These are phyloP conservation scores for Pugionium dolabratum DNA, from an alignment of 345 rosid species.

Conservation along the genomic window DNA sequence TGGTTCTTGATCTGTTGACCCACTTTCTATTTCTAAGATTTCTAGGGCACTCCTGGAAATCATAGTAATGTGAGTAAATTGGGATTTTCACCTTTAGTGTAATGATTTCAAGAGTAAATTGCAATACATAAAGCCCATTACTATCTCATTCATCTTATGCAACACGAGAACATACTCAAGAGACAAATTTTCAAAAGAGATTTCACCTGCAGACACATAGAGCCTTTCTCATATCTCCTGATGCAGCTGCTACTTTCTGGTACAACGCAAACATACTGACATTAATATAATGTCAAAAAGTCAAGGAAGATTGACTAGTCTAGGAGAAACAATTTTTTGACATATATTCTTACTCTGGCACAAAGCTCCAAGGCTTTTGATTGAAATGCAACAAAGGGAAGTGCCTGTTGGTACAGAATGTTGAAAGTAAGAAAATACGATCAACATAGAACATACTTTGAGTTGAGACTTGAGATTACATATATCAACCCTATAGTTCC, in stretches of 20 bases:
- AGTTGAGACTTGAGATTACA: not conserved
- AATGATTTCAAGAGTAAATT: not conserved
- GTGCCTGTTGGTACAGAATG: constrained; percentile 46
- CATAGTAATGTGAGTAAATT: too few relatives aligned
- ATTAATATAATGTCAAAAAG: not conserved
- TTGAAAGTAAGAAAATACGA: not conserved
- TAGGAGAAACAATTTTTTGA: too few relatives aligned
- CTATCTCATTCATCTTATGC: not conserved
- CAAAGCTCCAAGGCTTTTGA: constrained; percentile 87
- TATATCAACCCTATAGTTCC: too few relatives aligned
- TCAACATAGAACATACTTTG: not conserved
- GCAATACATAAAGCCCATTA: not conserved
- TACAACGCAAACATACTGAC: constrained; percentile 2
- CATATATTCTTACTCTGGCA: constrained; percentile 68
- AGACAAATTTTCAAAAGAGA: not conserved
- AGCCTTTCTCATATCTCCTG: constrained; percentile 41
- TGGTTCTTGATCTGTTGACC: constrained; percentile 29
- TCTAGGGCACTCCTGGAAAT: constrained; percentile 61
- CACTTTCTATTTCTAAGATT: constrained; percentile 63
- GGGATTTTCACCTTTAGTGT: not conserved
- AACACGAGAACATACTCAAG: not conserved
- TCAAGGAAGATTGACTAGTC: not conserved
- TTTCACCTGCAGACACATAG: constrained; percentile 37
- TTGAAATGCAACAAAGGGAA: constrained; percentile 63
- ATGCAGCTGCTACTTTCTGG: constrained; percentile 35